These are phyloP conservation scores for Proliferodiscus dingleyae DNA, from an alignment of 2,329 filamentous ascomycete species.

Conservation along the genomic window DNA sequence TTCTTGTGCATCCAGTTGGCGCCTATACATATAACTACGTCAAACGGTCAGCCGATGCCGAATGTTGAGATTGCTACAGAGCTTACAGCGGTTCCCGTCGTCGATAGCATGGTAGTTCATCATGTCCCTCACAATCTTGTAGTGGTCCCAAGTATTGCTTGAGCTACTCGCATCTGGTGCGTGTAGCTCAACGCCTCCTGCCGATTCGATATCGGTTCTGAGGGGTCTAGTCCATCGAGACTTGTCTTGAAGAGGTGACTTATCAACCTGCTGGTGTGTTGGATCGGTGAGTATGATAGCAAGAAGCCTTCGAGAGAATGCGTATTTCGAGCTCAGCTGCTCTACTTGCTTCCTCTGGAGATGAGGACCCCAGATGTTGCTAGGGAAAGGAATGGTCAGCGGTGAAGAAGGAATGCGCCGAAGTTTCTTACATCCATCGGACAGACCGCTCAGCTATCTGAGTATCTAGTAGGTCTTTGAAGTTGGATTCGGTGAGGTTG, in stretches of 20 bases:
- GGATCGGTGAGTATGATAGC: slow-evolving; percentile 60
- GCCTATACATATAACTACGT: slow-evolving; percentile 61
- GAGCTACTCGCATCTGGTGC: not conserved
- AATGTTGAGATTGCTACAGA: not conserved
- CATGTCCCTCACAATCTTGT: slow-evolving; percentile 59
- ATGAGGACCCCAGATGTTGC: slow-evolving; percentile 67
- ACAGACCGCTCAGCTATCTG: slow-evolving; percentile 43
- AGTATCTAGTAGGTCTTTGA: slow-evolving; percentile 36
- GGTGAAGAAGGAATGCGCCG: not conserved
- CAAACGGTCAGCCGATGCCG: slow-evolving; percentile 1
- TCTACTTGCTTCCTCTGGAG: slow-evolving; percentile 51
- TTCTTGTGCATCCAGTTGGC: slow-evolving; percentile 58
- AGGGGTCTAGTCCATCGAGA: slow-evolving; percentile 3
- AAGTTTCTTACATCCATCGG: slow-evolving; percentile 61
- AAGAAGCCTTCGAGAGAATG: slow-evolving; percentile 61
- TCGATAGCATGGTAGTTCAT: slow-evolving; percentile 74
- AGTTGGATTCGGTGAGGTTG: slow-evolving; percentile 42
- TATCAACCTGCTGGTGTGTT: not conserved
- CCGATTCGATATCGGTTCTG: slow-evolving; percentile 25
- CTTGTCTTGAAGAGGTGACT: not conserved
- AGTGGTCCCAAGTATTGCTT: slow-evolving; percentile 29
- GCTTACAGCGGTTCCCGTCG: slow-evolving; percentile 57
- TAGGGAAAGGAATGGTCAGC: slow-evolving; percentile 27
- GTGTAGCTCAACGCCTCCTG: slow-evolving; percentile 11
- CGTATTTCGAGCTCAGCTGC: slow-evolving; percentile 55